phyloP scores from a whole-genome alignment of 73 alveolate genomes.

The Effrenium voratum region DNA sequence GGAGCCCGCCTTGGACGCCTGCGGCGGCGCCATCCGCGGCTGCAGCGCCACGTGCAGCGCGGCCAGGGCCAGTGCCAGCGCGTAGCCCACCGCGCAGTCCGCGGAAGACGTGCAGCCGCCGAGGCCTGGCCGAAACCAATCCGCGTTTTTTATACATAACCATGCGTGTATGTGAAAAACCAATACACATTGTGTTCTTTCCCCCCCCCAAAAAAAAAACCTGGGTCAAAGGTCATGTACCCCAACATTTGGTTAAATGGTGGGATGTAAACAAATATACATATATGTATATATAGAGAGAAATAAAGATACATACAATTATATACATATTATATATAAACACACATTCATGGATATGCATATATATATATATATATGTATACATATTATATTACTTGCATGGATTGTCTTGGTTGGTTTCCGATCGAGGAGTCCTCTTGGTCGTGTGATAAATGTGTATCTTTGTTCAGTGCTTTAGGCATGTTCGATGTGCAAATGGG shows the following conservation, averaged over 20 bases:
- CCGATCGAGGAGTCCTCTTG: neutral
- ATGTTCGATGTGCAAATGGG: too few species aligned
- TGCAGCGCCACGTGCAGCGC: conserved; percentile 40
- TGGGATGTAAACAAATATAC: too few species aligned
- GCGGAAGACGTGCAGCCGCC: neutral
- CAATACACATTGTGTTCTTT: neutral
- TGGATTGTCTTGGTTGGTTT: neutral
- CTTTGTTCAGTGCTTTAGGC: too few species aligned
- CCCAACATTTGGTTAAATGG: too few species aligned
- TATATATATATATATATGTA: neutral
- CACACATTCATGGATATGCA: too few species aligned
- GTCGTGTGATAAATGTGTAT: too few species aligned
- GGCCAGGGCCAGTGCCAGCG: conserved; percentile 2
- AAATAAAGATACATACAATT: neutral
- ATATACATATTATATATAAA: neutral
- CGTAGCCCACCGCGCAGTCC: neutral
- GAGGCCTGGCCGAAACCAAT: neutral
- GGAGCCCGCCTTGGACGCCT: neutral
- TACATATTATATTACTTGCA: neutral
- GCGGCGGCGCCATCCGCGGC: conserved; percentile 26
- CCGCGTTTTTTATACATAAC: neutral
- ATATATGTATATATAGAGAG: too few species aligned
- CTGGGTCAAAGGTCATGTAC: too few species aligned
- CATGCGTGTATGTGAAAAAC: neutral
- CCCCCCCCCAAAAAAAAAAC: neutral